A percentile compares a stretch with the other conserved stretches of the same genome.
Conservation (phyloP, 495 filamentous ascomycete species). For the Neurospora sp. region DNA sequence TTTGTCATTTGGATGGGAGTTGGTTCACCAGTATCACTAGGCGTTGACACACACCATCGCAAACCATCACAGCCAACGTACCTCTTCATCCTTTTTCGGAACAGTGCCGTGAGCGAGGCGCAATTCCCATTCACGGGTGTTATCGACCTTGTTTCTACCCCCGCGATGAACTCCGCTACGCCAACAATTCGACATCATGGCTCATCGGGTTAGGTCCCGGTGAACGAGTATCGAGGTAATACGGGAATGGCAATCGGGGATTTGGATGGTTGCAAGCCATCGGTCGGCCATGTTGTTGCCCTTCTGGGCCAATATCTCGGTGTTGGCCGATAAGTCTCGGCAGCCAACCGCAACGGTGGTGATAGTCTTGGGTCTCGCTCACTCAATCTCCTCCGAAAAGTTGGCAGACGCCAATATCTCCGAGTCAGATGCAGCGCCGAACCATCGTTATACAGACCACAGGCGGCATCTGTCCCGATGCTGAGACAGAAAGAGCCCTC, state of each 20-base stretch:
- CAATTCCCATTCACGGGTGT: not conserved
- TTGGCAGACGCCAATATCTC: not conserved
- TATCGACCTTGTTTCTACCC: not conserved
- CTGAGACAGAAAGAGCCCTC: not conserved
- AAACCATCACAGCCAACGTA: not conserved
- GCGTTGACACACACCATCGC: not conserved
- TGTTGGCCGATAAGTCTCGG: not conserved
- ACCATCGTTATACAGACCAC: not conserved
- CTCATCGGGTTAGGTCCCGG: not conserved
- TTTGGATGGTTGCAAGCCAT: not conserved
- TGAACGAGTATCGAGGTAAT: not conserved
- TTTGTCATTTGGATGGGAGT: not conserved
- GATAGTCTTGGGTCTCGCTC: not conserved
- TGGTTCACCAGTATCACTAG: not conserved
- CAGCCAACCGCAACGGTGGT: not conserved
- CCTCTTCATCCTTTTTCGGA: not conserved
- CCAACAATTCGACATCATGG: not conserved
- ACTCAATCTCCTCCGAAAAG: not conserved
- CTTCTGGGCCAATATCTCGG: not conserved
- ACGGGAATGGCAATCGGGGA: not conserved
- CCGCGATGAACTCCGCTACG: not conserved
- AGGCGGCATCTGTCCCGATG: not conserved
- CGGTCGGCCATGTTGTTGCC: not conserved
- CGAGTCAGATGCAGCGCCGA: not conserved
- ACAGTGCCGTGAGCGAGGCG: not conserved